Evolutionary conservation across 495 filamentous ascomycete species (phyloP), one percentile per base, ranked within the genome.

Genomic region (Penicillium goetzii): DNA sequence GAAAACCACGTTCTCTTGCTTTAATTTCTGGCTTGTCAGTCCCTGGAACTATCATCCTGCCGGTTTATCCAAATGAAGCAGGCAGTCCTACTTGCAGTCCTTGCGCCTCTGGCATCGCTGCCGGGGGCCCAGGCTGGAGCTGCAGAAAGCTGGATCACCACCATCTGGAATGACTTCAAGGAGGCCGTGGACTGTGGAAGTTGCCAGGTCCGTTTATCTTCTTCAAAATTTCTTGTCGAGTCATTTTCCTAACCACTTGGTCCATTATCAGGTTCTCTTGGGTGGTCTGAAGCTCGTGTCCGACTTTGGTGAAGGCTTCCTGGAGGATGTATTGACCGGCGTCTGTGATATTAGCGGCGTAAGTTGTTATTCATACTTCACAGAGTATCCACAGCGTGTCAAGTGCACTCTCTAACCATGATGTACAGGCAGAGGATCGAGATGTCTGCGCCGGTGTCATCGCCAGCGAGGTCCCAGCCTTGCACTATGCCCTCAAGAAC

Each of bases 391-490:
- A 43, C 10, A 11, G 8, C 41, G 1, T 21, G n/a, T 41, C 38
- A 15, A 43, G 2, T 25, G 43, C 17, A 34, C 12, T 34, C 2
- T 55, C 43, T 28, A n/a, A n/a, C n/a, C 45, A 36, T 23, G 7
- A 21, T 28, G 21, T 58, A 6, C n/a, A 78, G 75, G 64, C 68
- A 45, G 74, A 81, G 59, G 83, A 84, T 56, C 50, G 63, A 40
- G 84, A 86, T 69, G 83, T 84, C 32, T 86, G 83, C 57, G 62
- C 71, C 14, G 82, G 81, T 7, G 63, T 77, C 17, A 75, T 85
- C 19, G 72, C 72, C 19, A 74, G 76, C 0, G 82, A 86, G 70
- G 80, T 78, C 0, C 81, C 84, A 1, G 79, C 82, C 26, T 66
- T 85, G 23, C 78, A 83, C 30, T 75, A 82, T 50, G 71, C 73